Conservation (phyloP, 2,329 filamentous ascomycete species). For the Aspergillus aculeatus region DNA sequence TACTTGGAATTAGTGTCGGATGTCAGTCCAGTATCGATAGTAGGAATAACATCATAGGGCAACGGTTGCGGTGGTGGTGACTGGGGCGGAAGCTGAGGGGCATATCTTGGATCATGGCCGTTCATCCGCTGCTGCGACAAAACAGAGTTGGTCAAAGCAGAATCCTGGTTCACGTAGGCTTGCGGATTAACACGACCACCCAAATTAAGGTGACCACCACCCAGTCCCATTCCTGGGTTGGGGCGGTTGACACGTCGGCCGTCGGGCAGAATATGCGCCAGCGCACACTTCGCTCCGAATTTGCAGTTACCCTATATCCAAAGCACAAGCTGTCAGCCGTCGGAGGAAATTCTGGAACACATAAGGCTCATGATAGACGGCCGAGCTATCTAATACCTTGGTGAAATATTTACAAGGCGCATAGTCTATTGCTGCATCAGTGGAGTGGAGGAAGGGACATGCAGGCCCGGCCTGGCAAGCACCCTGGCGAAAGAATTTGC, state of each 20-base stretch:
- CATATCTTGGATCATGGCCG: conserved; percentile 47
- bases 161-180: conserved; percentile 63
- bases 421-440: conserved; percentile 78
- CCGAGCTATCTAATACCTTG: conserved; percentile 62
- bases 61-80: conserved; percentile 39
- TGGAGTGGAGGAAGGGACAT: conserved; percentile 94
- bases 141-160: conserved; percentile 72
- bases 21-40: conserved; percentile 59
- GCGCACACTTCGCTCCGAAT: conserved; percentile 95
- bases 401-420: conserved; percentile 97
- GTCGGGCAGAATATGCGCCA: conserved; percentile 92
- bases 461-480: conserved; percentile 93
- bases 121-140: conserved; percentile 61
- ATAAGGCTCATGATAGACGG: background rate
- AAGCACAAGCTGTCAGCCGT: conserved; percentile 23
- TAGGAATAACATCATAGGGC: conserved; percentile 52
- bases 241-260: conserved; percentile 85
- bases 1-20: conserved; percentile 64
- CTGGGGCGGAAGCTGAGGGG: conserved; percentile 42
- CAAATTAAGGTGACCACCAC: conserved; percentile 61
- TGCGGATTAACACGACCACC: conserved; percentile 67
- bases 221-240: conserved; percentile 45
- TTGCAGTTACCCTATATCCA: conserved; percentile 85
- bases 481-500: conserved; percentile 98
- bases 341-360: background rate